Evolutionary conservation across 176 grass and related monocot species (phyloP).

Genomic region (Aegilops bicornis): DNA sequence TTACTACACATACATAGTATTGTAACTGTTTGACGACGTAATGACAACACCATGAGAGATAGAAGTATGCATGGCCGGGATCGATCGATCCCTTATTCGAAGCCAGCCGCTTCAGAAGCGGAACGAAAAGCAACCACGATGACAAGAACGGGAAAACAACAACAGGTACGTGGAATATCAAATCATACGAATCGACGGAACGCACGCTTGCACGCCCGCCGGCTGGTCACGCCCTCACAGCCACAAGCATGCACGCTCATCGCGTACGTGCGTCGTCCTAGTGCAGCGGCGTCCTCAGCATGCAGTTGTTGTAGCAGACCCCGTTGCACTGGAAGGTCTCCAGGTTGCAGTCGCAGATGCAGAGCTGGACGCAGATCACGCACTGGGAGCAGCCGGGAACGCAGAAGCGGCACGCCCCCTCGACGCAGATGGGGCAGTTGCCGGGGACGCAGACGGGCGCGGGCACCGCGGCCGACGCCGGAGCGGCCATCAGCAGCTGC

Average conservation of each 20-base stretch:
- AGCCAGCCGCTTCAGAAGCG: not conserved
- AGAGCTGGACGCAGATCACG: not conserved
- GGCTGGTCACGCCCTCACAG: no score
- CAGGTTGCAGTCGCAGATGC: not conserved
- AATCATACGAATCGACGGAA: no score
- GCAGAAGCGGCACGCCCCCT: not conserved
- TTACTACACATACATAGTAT: no score
- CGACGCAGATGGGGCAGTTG: not conserved
- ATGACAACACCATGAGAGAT: no score
- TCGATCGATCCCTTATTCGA: not conserved
- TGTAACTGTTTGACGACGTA: no score
- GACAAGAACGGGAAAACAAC: not conserved
- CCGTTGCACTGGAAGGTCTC: not conserved
- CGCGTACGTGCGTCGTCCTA: not conserved
- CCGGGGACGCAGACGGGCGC: not conserved
- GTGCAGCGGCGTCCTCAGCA: not conserved
- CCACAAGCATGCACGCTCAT: not conserved
- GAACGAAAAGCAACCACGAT: not conserved
- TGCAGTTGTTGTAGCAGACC: not conserved
- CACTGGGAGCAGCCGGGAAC: not conserved
- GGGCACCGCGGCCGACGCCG: not conserved
- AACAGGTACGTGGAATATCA: not conserved
- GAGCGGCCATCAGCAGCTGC: not conserved
- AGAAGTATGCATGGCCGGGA: no score
- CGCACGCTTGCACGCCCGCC: no score